phyloP scores from a whole-genome alignment of 768 basidiomycete species.

The Naganishia vaughanmartiniae region DNA sequence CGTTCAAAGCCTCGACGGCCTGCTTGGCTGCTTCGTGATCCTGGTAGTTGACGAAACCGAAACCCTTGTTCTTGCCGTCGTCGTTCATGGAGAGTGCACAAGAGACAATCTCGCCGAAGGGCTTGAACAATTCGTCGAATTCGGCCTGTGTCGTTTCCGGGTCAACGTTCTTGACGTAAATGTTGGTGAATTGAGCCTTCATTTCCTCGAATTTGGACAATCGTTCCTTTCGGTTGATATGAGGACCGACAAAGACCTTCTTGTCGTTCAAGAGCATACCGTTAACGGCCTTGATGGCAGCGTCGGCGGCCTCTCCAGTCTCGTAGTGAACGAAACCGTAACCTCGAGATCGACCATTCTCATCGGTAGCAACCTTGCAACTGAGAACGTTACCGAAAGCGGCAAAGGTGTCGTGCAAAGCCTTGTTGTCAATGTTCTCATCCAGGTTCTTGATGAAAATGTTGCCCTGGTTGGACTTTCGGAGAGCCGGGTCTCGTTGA shows the following conservation, averaged over 20 bases:
- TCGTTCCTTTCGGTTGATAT: constrained; percentile 97
- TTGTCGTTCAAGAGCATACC: constrained; percentile 99
- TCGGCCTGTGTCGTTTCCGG: constrained; percentile 75
- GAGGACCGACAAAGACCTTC: constrained; percentile 96
- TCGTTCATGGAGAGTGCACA: constrained; percentile 80
- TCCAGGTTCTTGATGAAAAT: constrained; percentile 99
- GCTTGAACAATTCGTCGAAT: constrained; percentile 74
- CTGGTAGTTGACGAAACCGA: constrained; percentile 97
- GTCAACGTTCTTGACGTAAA: constrained; percentile 97
- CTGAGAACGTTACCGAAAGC: constrained; percentile 98
- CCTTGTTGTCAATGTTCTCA: constrained; percentile 97
- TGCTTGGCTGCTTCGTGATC: constrained; percentile 83
- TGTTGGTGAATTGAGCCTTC: constrained; percentile 94
- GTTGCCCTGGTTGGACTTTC: constrained; percentile 99
- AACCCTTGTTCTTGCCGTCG: constrained; percentile 84
- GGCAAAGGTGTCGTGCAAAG: constrained; percentile 98
- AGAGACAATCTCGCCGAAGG: constrained; percentile 81
- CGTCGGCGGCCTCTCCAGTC: constrained; percentile 90
- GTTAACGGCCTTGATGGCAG: constrained; percentile 96
- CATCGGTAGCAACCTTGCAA: constrained; percentile 97
- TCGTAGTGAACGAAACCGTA: constrained; percentile 99
- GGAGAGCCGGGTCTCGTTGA: constrained; percentile 97
- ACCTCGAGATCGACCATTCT: constrained; percentile 90
- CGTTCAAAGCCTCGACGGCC: constrained; percentile 86
- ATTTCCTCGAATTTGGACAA: constrained; percentile 98